Percentiles rank a stretch among this genome's conserved stretches.
phyloP scores from a whole-genome alignment of 2,329 filamentous ascomycete species.

The Cylindrodendrum hubeiense region DNA sequence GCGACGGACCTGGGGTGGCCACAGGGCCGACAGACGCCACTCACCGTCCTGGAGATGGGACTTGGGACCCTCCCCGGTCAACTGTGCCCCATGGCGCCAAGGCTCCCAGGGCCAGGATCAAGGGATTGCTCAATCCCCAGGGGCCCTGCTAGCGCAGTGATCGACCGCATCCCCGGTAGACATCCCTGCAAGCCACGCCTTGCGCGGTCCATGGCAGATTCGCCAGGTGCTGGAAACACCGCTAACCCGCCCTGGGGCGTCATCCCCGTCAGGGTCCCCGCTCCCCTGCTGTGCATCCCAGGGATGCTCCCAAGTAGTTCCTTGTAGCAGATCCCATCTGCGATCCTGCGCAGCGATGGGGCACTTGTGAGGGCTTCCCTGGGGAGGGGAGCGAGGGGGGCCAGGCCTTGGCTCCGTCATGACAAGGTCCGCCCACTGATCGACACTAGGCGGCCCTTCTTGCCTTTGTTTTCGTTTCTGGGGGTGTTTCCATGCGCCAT shows the following conservation, averaged over 20 bases:
- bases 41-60: too few relatives aligned
- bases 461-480: too few relatives aligned
- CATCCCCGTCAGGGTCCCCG: too few relatives aligned
- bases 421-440: conserved; percentile 1
- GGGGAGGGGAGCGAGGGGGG: too few relatives aligned
- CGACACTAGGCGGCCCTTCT: conserved; percentile 15
- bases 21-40: too few relatives aligned
- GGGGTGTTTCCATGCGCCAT: too few relatives aligned
- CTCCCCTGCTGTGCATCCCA: conserved; percentile 3
- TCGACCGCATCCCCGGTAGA: conserved; percentile 38
- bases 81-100: too few relatives aligned
- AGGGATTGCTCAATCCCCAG: neutral
- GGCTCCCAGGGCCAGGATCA: conserved; percentile 7
- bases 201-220: neutral
- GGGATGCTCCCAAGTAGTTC: conserved; percentile 13
- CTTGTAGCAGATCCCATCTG: conserved; percentile 31
- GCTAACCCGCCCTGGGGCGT: too few relatives aligned
- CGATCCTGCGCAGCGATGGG: conserved; percentile 27
- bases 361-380: neutral
- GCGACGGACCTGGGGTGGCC: too few relatives aligned
- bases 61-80: too few relatives aligned
- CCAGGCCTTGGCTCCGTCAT: neutral
- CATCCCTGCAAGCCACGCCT: conserved; percentile 35
- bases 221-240: neutral
- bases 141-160: conserved; percentile 35